Evolutionary conservation across 2,329 filamentous ascomycete genomes (phyloP).

Genomic region (Cladophialophora exuberans): DNA sequence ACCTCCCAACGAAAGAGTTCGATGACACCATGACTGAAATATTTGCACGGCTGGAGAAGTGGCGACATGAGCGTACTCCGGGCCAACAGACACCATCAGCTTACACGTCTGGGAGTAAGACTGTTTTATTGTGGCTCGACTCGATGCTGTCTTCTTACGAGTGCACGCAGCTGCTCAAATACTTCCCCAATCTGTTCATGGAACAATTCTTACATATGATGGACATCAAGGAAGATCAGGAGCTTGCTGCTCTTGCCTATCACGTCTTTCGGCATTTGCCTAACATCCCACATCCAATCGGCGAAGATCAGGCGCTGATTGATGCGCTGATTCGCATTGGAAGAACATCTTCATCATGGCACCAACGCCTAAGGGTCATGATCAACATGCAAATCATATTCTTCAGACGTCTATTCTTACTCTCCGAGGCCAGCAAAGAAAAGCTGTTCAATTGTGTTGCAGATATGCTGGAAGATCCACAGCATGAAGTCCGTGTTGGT

Average conservation of each 20-base stretch:
- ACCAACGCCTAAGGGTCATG: slow-evolving; percentile 89
- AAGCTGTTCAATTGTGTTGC: slow-evolving; percentile 90
- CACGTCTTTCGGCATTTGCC: slow-evolving; percentile 95
- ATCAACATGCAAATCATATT: slow-evolving; percentile 99
- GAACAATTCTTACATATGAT: slow-evolving; percentile 98
- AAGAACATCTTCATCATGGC: slow-evolving; percentile 82
- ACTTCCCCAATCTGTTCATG: slow-evolving; percentile 88
- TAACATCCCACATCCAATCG: slow-evolving; percentile 88
- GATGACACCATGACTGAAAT: slow-evolving; percentile 70
- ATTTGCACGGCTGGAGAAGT: slow-evolving; percentile 79
- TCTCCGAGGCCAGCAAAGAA: slow-evolving; percentile 73
- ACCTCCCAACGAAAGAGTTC: slow-evolving; percentile 76
- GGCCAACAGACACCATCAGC: slow-evolving; percentile 92
- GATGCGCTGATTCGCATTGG: slow-evolving; percentile 85
- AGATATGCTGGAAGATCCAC: slow-evolving; percentile 87
- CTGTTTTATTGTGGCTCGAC: slow-evolving; percentile 92
- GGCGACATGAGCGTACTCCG: slow-evolving; percentile 80
- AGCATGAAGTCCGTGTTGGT: slow-evolving; percentile 91
- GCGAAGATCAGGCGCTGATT: slow-evolving; percentile 84
- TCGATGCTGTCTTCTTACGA: slow-evolving; percentile 87
- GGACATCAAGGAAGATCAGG: slow-evolving; percentile 98
- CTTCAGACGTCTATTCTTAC: slow-evolving; percentile 92
- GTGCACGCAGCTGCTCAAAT: slow-evolving; percentile 85
- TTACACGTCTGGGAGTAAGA: slow-evolving; percentile 96
- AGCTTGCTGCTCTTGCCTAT: slow-evolving; percentile 91